Percentiles rank a stretch among this genome's conserved stretches.
phyloP scores from a whole-genome alignment of 441 rosid genomes.

The Corymbia calophylla region DNA sequence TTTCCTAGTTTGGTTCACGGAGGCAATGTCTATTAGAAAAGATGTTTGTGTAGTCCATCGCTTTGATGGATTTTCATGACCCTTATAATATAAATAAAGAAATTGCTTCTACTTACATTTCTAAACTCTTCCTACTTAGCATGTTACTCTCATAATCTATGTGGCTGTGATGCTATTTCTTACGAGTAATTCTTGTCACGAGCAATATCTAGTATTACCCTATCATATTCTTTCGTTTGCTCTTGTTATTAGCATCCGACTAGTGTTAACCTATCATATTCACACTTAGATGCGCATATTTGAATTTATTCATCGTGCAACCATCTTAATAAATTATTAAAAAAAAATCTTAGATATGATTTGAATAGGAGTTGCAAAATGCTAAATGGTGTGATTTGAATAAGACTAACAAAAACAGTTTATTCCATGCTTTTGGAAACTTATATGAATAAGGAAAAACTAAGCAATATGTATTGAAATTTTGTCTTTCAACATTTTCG shows the following conservation, averaged over 20 bases:
- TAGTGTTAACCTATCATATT: background rate
- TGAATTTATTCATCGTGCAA: background rate
- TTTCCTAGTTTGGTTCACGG: background rate
- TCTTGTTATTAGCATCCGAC: background rate
- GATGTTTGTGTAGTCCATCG: background rate
- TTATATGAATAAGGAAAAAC: background rate
- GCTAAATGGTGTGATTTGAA: background rate
- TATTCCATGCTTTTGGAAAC: background rate
- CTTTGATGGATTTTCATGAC: background rate
- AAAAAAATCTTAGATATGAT: background rate
- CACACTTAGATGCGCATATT: background rate
- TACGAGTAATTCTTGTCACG: background rate
- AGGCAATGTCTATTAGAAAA: background rate
- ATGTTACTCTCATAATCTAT: background rate
- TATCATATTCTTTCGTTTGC: background rate
- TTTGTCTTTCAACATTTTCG: background rate
- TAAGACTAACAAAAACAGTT: background rate
- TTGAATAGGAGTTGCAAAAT: background rate
- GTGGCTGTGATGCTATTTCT: background rate
- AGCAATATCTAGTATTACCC: background rate
- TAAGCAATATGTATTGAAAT: background rate
- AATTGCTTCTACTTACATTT: background rate
- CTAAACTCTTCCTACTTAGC: background rate
- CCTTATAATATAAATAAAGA: background rate
- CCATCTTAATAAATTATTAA: fast-evolving